phyloP scores from a whole-genome alignment of 73 alveolate genomes.

The Symbiodinium natans region DNA sequence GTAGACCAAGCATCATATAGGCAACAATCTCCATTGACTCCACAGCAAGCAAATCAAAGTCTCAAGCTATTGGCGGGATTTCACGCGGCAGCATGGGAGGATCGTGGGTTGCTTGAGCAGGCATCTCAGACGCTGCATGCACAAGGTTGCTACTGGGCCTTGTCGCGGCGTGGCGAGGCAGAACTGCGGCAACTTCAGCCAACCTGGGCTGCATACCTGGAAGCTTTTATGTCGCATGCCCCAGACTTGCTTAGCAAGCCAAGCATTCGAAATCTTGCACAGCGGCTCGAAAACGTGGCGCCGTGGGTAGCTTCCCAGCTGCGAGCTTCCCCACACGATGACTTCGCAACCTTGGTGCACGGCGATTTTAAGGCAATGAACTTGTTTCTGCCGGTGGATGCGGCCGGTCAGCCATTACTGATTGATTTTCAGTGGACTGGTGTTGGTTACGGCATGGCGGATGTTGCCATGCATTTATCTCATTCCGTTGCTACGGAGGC shows the following conservation, averaged over 20 bases:
- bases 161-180: slow-evolving; percentile 30
- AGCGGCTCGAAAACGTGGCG: slow-evolving; percentile 37
- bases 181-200: slow-evolving; percentile 32
- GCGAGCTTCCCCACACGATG: slow-evolving; percentile 21
- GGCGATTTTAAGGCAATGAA: slow-evolving; percentile 89
- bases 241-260: slow-evolving; percentile 39
- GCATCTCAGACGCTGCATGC: slow-evolving; percentile 11
- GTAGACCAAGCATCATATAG: not conserved
- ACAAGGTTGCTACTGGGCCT: slow-evolving; percentile 48
- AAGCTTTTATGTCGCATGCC: slow-evolving; percentile 2
- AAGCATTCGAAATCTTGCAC: slow-evolving; percentile 14
- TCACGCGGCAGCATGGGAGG: slow-evolving; percentile 88
- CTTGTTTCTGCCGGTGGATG: slow-evolving; percentile 16
- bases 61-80: slow-evolving; percentile 37
- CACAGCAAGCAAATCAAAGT: slow-evolving; percentile 21
- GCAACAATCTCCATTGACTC: slow-evolving; percentile 38
- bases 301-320: slow-evolving; percentile 37
- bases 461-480: slow-evolving; percentile 63
- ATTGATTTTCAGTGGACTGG: slow-evolving; percentile 93
- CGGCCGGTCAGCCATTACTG: slow-evolving; percentile 2
- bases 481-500: slow-evolving; percentile 35
- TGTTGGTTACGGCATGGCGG: slow-evolving; percentile 69
- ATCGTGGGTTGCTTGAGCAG: slow-evolving; percentile 10
- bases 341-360: slow-evolving; percentile 73
- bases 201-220: slow-evolving; percentile 24